These are phyloP conservation scores for Melocanna baccifera DNA, from an alignment of 176 grass and related monocot species.

Conservation along the genomic window DNA sequence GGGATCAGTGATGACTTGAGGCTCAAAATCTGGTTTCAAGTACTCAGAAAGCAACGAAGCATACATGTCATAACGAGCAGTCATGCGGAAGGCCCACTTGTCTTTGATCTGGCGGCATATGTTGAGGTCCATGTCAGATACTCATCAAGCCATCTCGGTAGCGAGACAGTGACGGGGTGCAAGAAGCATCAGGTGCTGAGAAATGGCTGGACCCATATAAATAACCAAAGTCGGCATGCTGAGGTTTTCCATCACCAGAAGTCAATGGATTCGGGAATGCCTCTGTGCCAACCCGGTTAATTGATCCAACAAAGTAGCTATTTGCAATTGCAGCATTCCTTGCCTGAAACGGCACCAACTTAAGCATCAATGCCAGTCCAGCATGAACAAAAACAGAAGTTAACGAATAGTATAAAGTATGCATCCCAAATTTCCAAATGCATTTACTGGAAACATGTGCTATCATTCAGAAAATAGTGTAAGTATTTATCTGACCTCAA, in stretches of 20 bases:
- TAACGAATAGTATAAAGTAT: neutral
- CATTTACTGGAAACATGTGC: neutral
- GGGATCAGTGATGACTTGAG: conserved; percentile 77
- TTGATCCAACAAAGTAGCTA: conserved; percentile 85
- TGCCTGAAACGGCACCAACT: conserved; percentile 40
- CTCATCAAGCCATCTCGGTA: conserved; percentile 75
- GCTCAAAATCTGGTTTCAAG: conserved; percentile 65
- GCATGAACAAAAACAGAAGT: neutral
- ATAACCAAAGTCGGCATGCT: conserved; percentile 81
- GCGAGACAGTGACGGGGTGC: conserved; percentile 86
- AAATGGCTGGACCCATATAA: conserved; percentile 96
- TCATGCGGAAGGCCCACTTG: conserved; percentile 98
- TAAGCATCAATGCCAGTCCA: neutral
- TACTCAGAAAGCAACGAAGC: conserved; percentile 67
- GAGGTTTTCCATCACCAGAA: conserved; percentile 89
- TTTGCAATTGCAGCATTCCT: conserved; percentile 94
- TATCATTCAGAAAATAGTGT: neutral
- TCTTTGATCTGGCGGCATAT: conserved; percentile 93
- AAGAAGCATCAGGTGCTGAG: conserved; percentile 83
- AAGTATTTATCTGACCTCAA: conserved; percentile 67
- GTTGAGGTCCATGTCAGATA: conserved; percentile 95
- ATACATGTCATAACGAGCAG: conserved; percentile 84
- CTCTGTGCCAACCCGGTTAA: conserved; percentile 90
- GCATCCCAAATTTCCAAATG: neutral
- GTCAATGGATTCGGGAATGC: conserved; percentile 89